A percentile compares a stretch with the other conserved stretches of the same genome.
phyloP scores from a whole-genome alignment of 2,329 filamentous ascomycete species.

The Neophaeococcomyces aloes region DNA sequence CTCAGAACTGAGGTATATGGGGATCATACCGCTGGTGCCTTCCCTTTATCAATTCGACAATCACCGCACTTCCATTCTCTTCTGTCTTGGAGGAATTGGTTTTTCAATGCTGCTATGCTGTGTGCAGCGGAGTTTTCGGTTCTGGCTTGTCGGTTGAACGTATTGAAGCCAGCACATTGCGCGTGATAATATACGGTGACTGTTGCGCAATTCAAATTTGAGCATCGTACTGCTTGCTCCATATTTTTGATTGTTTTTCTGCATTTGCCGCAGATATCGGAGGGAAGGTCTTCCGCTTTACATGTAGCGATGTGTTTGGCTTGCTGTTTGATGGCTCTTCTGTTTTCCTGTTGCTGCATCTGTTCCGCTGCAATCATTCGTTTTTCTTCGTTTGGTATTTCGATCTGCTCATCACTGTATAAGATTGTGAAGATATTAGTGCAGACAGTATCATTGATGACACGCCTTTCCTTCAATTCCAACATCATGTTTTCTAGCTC shows the following conservation, averaged over 20 bases:
- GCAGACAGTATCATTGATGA: conserved; percentile 16
- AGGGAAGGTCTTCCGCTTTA: not conserved
- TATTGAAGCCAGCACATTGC: conserved; percentile 7
- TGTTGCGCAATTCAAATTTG: conserved; percentile 10
- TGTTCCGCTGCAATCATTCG: not conserved
- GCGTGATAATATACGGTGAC: conserved; percentile 13
- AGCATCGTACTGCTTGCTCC: conserved; percentile 11
- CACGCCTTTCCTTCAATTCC: conserved; percentile 11
- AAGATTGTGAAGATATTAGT: conserved; percentile 10
- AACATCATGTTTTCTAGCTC: conserved; percentile 15
- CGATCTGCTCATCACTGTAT: not conserved
- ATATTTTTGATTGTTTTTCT: conserved; percentile 5
- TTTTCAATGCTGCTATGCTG: not conserved
- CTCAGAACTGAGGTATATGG: not conserved
- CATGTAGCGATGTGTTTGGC: not conserved
- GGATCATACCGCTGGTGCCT: not conserved
- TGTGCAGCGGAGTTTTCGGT: not conserved
- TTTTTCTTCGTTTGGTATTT: conserved; percentile 1
- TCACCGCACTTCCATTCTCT: not conserved
- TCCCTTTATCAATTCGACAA: not conserved
- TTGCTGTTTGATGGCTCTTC: not conserved
- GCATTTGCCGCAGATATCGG: conserved; percentile 11
- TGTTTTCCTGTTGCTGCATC: not conserved
- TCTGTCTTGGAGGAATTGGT: not conserved
- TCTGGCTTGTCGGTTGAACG: not conserved